Percentiles rank a stretch among this genome's conserved stretches.
phyloP scores from a whole-genome alignment of 371 early-diverging fungal species.

The Batrachochytrium dendrobatidis region DNA sequence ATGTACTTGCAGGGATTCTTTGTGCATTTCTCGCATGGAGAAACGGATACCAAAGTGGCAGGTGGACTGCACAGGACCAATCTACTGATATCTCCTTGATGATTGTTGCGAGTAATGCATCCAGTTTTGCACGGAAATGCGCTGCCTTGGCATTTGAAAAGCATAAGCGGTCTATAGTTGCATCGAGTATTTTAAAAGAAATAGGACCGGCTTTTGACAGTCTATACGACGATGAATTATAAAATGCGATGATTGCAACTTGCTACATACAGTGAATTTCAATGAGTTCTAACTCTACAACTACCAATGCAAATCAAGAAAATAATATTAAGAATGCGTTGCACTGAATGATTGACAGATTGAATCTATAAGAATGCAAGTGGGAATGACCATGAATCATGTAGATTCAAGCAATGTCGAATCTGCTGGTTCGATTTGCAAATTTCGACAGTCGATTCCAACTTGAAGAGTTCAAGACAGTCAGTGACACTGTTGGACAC shows the following conservation, averaged over 20 bases:
- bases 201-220: slow-evolving; percentile 56
- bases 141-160: slow-evolving; percentile 61
- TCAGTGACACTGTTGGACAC: too few species aligned
- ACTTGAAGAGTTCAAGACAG: too few species aligned
- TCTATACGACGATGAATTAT: slow-evolving; percentile 22
- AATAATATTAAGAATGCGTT: too few species aligned
- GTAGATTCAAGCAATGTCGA: too few species aligned
- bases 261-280: too few species aligned
- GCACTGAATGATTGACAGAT: too few species aligned
- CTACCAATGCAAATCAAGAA: too few species aligned
- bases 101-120: slow-evolving; percentile 67
- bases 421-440: too few species aligned
- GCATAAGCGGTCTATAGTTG: slow-evolving; percentile 61
- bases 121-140: slow-evolving; percentile 55
- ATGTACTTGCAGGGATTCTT: slow-evolving; percentile 84
- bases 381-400: too few species aligned
- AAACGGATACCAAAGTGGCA: slow-evolving; percentile 32
- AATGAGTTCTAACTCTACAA: too few species aligned
- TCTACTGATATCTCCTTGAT: slow-evolving; percentile 10
- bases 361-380: too few species aligned
- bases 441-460: too few species aligned
- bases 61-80: slow-evolving; percentile 40
- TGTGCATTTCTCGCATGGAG: slow-evolving; percentile 88
- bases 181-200: slow-evolving; percentile 66
- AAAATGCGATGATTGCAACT: neutral